Evolutionary conservation across 2,329 filamentous ascomycete genomes (phyloP), one percentile per base, ranked within the genome.

Genomic region (Sclerotiophoma versabilis): DNA sequence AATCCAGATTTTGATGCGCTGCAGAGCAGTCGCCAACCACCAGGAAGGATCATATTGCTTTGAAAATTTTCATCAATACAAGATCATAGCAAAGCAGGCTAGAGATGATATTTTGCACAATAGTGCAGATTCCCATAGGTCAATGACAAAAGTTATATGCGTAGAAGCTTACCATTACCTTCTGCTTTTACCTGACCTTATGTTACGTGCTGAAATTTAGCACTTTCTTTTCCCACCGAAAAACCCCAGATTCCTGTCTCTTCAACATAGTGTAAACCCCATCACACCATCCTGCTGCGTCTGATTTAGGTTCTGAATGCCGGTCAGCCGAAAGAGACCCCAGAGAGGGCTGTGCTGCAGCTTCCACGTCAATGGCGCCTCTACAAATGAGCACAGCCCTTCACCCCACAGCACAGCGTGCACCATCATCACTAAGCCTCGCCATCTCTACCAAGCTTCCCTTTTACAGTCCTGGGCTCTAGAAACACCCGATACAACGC

Each of bases 1-100:
- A 37, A 14, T 14, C 25, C 19, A 7, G 20, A 20, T 17, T 25
- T 44, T 22, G 8, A 29, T 23, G 44, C 38, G 27, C 51, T 54
- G 45, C 51, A 49, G 51, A 49, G 51, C 51, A 45, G 51, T 39
- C 23, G 51, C 38, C 26, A 29, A 17, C 10, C 32, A 20, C 20
- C 12, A 30, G 32, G 25, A 19, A 44, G 12, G 41, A 19, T 8
- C 29, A 26, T 6, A 19, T 23, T 8, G 6, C 27, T 41, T 33
- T 19, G 8, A 11, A 27, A 25, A 8, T 32, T n/a, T 17, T 41
- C 14, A 25, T 26, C 19, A n/a, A 19, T n/a, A 14, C 2, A 33
- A 20, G 45, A 22, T 4, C 19, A 49, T 12, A 10, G 17, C 19
- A 25, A 27, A n/a, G 12, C 12, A 26, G 9, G 4, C 5, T 11